Percentiles rank a stretch among this genome's conserved stretches.
Conservation (phyloP, 306 rosid species). For the Dryas drummondii region DNA sequence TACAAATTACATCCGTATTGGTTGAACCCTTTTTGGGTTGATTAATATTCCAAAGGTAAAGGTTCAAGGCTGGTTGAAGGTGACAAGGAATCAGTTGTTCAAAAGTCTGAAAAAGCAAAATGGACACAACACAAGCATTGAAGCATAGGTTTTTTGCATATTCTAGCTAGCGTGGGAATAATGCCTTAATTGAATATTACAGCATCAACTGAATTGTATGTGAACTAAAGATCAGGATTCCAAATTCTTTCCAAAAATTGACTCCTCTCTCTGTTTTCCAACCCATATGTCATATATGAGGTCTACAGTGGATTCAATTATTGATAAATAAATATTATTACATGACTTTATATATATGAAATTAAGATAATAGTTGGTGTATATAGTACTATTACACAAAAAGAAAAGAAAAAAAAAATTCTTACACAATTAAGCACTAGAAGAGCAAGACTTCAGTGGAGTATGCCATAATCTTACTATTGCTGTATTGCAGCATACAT, state of each 20-base stretch:
- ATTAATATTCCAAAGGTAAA: neutral
- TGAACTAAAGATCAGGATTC: neutral
- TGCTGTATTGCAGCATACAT: too few species aligned
- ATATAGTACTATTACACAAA: too few species aligned
- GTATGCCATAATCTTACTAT: too few species aligned
- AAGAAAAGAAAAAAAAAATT: too few species aligned
- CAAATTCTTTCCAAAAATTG: neutral
- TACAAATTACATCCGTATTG: neutral
- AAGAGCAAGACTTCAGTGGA: too few species aligned
- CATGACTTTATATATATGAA: too few species aligned
- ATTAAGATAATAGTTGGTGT: too few species aligned
- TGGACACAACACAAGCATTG: neutral
- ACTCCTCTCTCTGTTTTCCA: neutral
- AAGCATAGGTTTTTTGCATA: neutral
- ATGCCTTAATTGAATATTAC: too few species aligned
- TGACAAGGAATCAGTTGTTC: neutral
- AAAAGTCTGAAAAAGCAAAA: neutral
- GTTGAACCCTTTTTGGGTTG: neutral
- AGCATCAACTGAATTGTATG: neutral
- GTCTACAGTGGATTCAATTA: too few species aligned
- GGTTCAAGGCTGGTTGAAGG: neutral
- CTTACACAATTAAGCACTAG: neutral
- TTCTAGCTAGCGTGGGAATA: neutral
- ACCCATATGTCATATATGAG: neutral
- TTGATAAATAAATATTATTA: too few species aligned